phyloP scores from a whole-genome alignment of 805 yeast genomes.

The Zygosaccharomyces bisporus region DNA sequence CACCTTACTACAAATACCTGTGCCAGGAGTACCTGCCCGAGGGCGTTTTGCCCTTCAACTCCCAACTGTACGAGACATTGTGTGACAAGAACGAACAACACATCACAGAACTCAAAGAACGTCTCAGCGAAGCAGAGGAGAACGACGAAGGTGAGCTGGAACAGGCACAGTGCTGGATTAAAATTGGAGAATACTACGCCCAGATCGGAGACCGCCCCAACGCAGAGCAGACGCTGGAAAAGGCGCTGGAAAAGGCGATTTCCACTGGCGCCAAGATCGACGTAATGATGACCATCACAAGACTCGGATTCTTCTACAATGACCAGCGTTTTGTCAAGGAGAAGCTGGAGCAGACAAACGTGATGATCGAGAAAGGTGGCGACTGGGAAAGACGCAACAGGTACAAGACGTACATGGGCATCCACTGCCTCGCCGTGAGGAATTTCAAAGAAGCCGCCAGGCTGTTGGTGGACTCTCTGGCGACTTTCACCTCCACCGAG shows the following conservation, averaged over 20 bases:
- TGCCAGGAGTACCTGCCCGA: slow-evolving; percentile 41
- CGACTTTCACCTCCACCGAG: slow-evolving; percentile 93
- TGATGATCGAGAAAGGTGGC: slow-evolving; percentile 90
- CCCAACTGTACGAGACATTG: slow-evolving; percentile 50
- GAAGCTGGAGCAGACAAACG: slow-evolving; percentile 67
- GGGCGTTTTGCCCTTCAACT: slow-evolving; percentile 53
- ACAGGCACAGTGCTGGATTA: slow-evolving; percentile 67
- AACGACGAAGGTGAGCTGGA: slow-evolving; percentile 82
- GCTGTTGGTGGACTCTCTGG: slow-evolving; percentile 81
- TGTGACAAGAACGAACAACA: slow-evolving; percentile 51
- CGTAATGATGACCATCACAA: slow-evolving; percentile 69
- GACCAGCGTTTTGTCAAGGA: slow-evolving; percentile 67
- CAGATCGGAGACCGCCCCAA: slow-evolving; percentile 74
- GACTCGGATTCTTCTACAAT: slow-evolving; percentile 86
- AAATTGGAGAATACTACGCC: slow-evolving; percentile 85
- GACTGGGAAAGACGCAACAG: slow-evolving; percentile 99
- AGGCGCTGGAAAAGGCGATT: slow-evolving; percentile 74
- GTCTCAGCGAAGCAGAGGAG: slow-evolving; percentile 48
- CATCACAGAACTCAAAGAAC: slow-evolving; percentile 44
- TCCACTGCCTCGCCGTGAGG: slow-evolving; percentile 78
- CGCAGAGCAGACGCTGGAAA: slow-evolving; percentile 62
- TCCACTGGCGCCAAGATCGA: slow-evolving; percentile 91
- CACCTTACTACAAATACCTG: slow-evolving; percentile 76
- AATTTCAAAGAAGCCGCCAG: slow-evolving; percentile 82
- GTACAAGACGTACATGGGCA: slow-evolving; percentile 85